Evolutionary conservation across 1,284 basidiomycete species (phyloP).

Genomic region (Lignosus rhinocerotis): DNA sequence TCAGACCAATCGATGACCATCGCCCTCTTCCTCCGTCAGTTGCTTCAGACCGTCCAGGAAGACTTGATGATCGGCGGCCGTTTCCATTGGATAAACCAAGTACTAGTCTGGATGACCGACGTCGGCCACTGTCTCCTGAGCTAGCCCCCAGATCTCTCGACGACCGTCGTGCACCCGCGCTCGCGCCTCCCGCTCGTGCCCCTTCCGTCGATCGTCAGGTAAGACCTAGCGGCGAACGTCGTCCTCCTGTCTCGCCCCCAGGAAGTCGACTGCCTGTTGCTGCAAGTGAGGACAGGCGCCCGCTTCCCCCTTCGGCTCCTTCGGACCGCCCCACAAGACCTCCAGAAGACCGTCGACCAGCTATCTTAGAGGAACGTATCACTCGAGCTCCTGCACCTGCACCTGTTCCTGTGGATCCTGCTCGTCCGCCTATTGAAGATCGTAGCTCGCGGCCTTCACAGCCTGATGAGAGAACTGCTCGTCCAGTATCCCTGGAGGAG

Average conservation of each 20-base stretch:
- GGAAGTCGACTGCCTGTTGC: constrained; percentile 2
- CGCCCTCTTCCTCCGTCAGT: constrained; percentile 8
- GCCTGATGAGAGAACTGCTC: constrained; percentile 21
- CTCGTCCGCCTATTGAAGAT: constrained; percentile 23
- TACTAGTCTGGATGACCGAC: constrained; percentile 15
- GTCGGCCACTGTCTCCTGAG: constrained; percentile 12
- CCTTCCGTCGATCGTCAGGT: constrained; percentile 2
- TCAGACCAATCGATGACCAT: constrained; percentile 11
- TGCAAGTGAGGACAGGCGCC: constrained; percentile 16
- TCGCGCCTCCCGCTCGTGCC: not conserved
- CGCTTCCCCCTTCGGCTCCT: constrained; percentile 1
- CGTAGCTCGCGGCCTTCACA: constrained; percentile 19
- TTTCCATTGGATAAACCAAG: not conserved
- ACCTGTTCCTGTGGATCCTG: constrained; percentile 7
- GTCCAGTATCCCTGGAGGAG: constrained; percentile 30
- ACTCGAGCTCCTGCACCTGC: constrained; percentile 19
- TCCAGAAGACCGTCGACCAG: constrained; percentile 20
- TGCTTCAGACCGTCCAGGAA: not conserved
- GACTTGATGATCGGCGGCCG: constrained; percentile 16
- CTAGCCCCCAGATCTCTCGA: constrained; percentile 13
- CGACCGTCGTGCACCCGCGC: constrained; percentile 12
- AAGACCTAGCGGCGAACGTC: constrained; percentile 11
- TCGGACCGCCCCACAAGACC: constrained; percentile 17
- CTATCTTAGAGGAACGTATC: constrained; percentile 21
- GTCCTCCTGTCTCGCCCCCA: constrained; percentile 6